Conservation (phyloP, 2,329 filamentous ascomycete species). For the Cercospora citrullina region DNA sequence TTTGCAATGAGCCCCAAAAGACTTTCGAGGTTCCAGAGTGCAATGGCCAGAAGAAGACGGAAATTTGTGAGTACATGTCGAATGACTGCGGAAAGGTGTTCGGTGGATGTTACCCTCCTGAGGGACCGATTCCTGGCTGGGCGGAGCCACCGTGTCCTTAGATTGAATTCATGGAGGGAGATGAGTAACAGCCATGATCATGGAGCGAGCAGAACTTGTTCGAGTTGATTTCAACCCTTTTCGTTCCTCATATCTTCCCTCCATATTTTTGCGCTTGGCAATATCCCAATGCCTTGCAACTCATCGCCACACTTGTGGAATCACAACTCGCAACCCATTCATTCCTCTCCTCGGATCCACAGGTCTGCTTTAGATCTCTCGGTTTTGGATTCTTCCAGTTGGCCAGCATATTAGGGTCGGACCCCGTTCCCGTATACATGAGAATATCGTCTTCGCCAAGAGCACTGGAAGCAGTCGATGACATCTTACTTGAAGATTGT, state of each 20-base stretch:
- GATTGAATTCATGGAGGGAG: too few relatives aligned
- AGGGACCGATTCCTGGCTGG: conserved; percentile 1
- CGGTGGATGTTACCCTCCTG: conserved; percentile 14
- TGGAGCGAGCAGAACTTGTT: neutral
- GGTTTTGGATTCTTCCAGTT: conserved; percentile 11
- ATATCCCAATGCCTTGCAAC: conserved; percentile 2
- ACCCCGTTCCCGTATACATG: neutral
- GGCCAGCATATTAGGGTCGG: neutral
- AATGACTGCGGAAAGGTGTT: conserved; percentile 10
- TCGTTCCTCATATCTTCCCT: neutral
- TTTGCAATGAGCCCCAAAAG: conserved; percentile 8
- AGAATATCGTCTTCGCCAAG: conserved; percentile 8
- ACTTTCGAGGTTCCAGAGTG: conserved; percentile 15
- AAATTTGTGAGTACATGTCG: conserved; percentile 13
- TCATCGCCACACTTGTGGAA: neutral
- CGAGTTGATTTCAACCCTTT: neutral
- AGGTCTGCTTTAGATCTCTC: conserved; percentile 2
- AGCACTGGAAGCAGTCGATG: neutral
- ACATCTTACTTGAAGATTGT: conserved; percentile 7
- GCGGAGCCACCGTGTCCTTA: conserved; percentile 1
- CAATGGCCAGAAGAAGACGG: conserved; percentile 8
- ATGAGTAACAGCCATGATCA: neutral
- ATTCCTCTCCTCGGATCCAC: neutral
- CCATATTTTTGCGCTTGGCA: conserved; percentile 5
- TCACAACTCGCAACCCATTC: conserved; percentile 9